Percentiles rank a stretch among this genome's conserved stretches.
Evolutionary conservation across 2,329 filamentous ascomycete species (phyloP).

Genomic region (Talaromyces sp.): DNA sequence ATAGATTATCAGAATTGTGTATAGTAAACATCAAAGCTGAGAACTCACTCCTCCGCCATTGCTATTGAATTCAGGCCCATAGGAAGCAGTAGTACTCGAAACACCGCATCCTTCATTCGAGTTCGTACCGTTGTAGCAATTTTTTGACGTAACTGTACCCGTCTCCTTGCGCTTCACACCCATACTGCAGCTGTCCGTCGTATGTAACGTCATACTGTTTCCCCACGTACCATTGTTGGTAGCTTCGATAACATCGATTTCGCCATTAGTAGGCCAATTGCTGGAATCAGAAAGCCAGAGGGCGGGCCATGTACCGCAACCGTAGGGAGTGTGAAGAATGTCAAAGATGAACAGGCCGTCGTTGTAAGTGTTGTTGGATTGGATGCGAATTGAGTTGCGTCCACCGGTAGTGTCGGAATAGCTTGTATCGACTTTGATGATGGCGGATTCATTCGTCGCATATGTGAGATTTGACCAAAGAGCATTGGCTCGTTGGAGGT

Average conservation of each 20-base stretch:
- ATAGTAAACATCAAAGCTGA: background rate
- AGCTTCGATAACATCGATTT: constrained; percentile 62
- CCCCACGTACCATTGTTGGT: constrained; percentile 54
- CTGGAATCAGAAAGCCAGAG: constrained; percentile 61
- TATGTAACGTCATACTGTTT: constrained; percentile 60
- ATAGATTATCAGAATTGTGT: background rate
- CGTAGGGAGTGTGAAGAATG: constrained; percentile 60
- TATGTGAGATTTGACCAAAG: constrained; percentile 56
- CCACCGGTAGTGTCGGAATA: constrained; percentile 57
- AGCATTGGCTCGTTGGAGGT: constrained; percentile 37
- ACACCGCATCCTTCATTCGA: constrained; percentile 59
- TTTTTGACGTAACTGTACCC: constrained; percentile 41
- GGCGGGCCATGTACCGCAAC: constrained; percentile 63
- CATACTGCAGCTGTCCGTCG: constrained; percentile 52
- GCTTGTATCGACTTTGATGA: constrained; percentile 60
- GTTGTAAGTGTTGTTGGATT: constrained; percentile 59
- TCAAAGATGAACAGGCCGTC: constrained; percentile 66
- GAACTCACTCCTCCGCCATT: constrained; percentile 50
- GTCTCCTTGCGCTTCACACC: constrained; percentile 53
- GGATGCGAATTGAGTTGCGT: constrained; percentile 60
- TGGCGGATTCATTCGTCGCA: constrained; percentile 50
- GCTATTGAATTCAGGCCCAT: constrained; percentile 52
- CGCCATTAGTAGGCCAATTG: constrained; percentile 62
- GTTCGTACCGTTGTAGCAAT: constrained; percentile 53
- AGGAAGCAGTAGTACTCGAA: constrained; percentile 41